These are phyloP conservation scores for Amesomyces nigricolor DNA, from an alignment of 2,329 filamentous ascomycete genomes.

Conservation along the genomic window DNA sequence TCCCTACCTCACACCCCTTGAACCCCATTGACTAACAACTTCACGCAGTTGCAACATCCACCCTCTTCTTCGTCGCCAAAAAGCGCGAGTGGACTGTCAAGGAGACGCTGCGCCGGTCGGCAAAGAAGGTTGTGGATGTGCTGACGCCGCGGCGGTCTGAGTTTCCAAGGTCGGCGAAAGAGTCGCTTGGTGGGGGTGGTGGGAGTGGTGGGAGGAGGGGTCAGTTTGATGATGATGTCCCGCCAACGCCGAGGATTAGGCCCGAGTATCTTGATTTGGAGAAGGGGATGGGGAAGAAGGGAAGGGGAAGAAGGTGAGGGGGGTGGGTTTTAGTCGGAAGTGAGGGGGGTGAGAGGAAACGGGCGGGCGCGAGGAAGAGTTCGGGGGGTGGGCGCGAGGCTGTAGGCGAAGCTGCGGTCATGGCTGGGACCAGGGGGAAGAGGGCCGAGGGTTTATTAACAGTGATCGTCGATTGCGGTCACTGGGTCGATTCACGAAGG, in stretches of 20 bases:
- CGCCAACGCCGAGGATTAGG: conserved; percentile 51
- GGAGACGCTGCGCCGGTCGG: conserved; percentile 64
- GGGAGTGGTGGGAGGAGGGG: conserved; percentile 33
- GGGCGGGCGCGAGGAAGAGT: neutral
- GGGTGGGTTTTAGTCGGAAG: conserved; percentile 34
- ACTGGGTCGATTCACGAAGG: conserved; percentile 6
- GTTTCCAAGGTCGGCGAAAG: conserved; percentile 54
- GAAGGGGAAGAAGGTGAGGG: conserved; percentile 35
- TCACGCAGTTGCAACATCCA: conserved; percentile 52
- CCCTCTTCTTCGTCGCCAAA: conserved; percentile 75
- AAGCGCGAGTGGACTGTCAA: conserved; percentile 78
- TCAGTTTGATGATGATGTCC: conserved; percentile 52
- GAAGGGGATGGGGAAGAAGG: conserved; percentile 45
- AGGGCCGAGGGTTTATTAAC: too few relatives aligned
- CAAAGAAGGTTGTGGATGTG: conserved; percentile 54
- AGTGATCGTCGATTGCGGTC: neutral
- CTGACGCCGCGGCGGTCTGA: conserved; percentile 57
- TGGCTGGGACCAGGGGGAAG: neutral
- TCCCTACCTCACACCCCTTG: too few relatives aligned
- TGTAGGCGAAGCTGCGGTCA: neutral
- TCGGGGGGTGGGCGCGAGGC: neutral
- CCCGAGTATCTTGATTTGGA: conserved; percentile 56
- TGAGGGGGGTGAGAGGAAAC: conserved; percentile 15
- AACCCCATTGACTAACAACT: neutral
- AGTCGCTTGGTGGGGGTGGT: conserved; percentile 24